These are phyloP conservation scores for Nymphaea colorata DNA, from an alignment of 164 flowering plant species.

Conservation along the genomic window DNA sequence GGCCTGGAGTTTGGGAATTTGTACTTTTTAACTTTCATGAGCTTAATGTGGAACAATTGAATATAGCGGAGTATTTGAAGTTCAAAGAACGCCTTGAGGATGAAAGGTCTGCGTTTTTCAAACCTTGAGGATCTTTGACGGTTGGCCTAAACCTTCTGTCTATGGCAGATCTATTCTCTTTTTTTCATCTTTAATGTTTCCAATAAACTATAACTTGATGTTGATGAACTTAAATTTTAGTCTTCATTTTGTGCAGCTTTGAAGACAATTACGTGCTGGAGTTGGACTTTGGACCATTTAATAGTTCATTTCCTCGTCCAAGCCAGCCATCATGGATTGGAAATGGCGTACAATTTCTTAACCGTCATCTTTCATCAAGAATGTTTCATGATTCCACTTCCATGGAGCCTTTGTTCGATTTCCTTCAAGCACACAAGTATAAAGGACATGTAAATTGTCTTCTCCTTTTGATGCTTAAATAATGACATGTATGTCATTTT, in stretches of 20 bases:
- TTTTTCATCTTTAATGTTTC: background rate
- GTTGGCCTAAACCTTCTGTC: background rate
- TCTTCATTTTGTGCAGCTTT: slow-evolving; percentile 18
- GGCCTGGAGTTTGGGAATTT: background rate
- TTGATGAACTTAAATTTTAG: no score
- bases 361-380: slow-evolving; percentile 27
- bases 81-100: background rate
- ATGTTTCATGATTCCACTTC: slow-evolving; percentile 18
- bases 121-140: background rate
- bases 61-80: background rate
- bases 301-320: slow-evolving; percentile 23
- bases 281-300: slow-evolving; percentile 45
- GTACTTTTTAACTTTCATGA: background rate
- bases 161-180: background rate
- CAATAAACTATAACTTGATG: no score
- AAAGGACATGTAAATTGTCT: slow-evolving; percentile 4
- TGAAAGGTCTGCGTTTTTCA: background rate
- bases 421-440: slow-evolving; percentile 4
- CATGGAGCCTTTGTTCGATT: slow-evolving; percentile 25
- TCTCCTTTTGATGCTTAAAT: background rate
- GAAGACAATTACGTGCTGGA: slow-evolving; percentile 38
- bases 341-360: slow-evolving; percentile 35
- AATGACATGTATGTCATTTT: background rate
- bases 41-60: background rate
- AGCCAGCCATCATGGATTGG: slow-evolving; percentile 43